Percentiles rank a stretch among this genome's conserved stretches.
phyloP scores from a whole-genome alignment of 257 asterid species.

The Ballota nigra region DNA sequence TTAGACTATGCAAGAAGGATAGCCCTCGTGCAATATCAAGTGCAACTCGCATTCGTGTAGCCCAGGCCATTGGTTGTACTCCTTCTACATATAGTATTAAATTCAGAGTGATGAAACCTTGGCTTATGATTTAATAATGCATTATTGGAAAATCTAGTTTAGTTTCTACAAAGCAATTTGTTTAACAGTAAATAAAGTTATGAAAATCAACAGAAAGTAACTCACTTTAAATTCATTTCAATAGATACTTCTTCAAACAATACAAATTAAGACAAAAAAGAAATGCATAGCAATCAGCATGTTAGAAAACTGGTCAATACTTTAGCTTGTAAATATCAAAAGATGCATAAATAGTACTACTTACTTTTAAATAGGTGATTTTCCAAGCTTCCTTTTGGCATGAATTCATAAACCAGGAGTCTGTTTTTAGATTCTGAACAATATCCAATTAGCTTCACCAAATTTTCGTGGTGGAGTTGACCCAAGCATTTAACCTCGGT shows the following conservation, averaged over 20 bases:
- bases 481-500: slow-evolving; percentile 12
- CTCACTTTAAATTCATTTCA: background rate
- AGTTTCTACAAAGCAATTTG: background rate
- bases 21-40: slow-evolving; percentile 67
- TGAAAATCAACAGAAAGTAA: background rate
- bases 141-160: background rate
- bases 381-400: slow-evolving; percentile 16
- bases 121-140: background rate
- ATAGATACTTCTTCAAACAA: background rate
- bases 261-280: background rate
- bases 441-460: slow-evolving; percentile 18
- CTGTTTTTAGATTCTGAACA: slow-evolving; percentile 18
- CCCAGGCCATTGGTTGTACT: slow-evolving; percentile 61
- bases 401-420: slow-evolving; percentile 14
- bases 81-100: slow-evolving; percentile 40
- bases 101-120: background rate
- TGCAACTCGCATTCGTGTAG: slow-evolving; percentile 59
- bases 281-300: background rate
- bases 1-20: slow-evolving; percentile 57
- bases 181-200: background rate
- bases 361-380: slow-evolving; percentile 14
- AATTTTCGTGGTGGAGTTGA: slow-evolving; percentile 11
- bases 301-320: background rate
- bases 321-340: too few relatives aligned
- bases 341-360: too few relatives aligned